Evolutionary conservation across 768 basidiomycete genomes (phyloP).

Genomic region (Crucibulum laeve): DNA sequence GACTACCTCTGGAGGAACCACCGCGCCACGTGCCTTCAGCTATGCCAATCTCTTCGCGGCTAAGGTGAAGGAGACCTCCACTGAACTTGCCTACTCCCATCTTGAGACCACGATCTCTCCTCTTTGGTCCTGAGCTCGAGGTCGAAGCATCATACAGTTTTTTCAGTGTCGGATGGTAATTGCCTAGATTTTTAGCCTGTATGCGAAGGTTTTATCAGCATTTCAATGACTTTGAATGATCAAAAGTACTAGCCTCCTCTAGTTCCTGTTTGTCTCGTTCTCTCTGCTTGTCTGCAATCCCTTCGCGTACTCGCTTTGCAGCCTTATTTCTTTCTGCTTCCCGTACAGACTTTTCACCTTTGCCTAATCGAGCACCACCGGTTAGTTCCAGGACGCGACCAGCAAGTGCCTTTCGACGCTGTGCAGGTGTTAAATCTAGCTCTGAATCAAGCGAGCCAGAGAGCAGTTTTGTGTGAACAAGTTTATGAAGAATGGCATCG

Average conservation of each 20-base stretch:
- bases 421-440: conserved; percentile 57
- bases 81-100: conserved; percentile 80
- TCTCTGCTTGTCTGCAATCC: conserved; percentile 58
- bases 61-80: conserved; percentile 64
- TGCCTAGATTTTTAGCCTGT: conserved; percentile 81
- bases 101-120: conserved; percentile 59
- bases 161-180: conserved; percentile 80
- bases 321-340: conserved; percentile 65
- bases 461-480: conserved; percentile 76
- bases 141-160: conserved; percentile 47
- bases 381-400: conserved; percentile 75
- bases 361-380: conserved; percentile 66
- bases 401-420: conserved; percentile 68
- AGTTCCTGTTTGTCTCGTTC: conserved; percentile 49
- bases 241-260: conserved; percentile 57
- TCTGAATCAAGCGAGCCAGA: conserved; percentile 68
- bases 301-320: conserved; percentile 68
- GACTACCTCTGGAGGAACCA: conserved; percentile 12
- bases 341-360: conserved; percentile 62
- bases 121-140: conserved; percentile 26
- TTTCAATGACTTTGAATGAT: conserved; percentile 12
- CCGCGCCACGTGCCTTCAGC: conserved; percentile 20
- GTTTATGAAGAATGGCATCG: conserved; percentile 71
- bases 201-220: neutral
- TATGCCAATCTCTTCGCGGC: conserved; percentile 52